Evolutionary conservation across 1,284 basidiomycete genomes (phyloP), one percentile per base, ranked within the genome.

Genomic region (Mycosarcoma maydis): DNA sequence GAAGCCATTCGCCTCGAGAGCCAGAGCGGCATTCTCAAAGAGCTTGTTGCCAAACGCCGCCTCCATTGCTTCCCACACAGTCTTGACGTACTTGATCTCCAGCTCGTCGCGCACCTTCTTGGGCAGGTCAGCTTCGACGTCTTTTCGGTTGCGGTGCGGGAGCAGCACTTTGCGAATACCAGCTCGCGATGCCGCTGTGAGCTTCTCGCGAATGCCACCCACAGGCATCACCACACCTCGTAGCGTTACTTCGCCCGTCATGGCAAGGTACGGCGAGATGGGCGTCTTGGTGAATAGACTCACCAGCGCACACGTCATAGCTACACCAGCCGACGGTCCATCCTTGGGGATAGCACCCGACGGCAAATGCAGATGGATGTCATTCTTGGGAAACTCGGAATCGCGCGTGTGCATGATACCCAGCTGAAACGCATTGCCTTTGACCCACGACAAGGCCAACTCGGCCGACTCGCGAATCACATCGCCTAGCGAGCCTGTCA

Each of bases 281-380:
- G 87, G 87, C 13, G 87, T 87, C 3, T 90, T 90, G 5, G 90
- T 91, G 38, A 93, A 84, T 30, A 94, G 84, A 6, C 90, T 92
- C 13, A 93, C 90, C 48, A 94, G 87, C 0, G 92, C 92, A 72
- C 91, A 91, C 2, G 88, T 87, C 87, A 94, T 92, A 2, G 92
- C 91, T 17, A 94, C 86, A 5, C 92, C 92, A 0, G 92, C 92
- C 72, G 72, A 66, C 42, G 92, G 92, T 0, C 92, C 92, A 78
- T 94, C 92, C 84, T 94, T 94, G 85, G 89, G 92, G 80, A 92
- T 90, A 2, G 91, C 90, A 1, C 92, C 92, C 1, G 89, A 87
- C 1, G 92, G 92, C 34, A 94, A 84, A 78, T 95, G 92, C n/a
- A 94, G 83, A 73, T 95, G 93, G 10, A 94, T 85, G 76, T 94